Percentiles rank a stretch among this genome's conserved stretches.
Conservation (phyloP, 345 rosid genomes). For the Hibiscus tridactylites region DNA sequence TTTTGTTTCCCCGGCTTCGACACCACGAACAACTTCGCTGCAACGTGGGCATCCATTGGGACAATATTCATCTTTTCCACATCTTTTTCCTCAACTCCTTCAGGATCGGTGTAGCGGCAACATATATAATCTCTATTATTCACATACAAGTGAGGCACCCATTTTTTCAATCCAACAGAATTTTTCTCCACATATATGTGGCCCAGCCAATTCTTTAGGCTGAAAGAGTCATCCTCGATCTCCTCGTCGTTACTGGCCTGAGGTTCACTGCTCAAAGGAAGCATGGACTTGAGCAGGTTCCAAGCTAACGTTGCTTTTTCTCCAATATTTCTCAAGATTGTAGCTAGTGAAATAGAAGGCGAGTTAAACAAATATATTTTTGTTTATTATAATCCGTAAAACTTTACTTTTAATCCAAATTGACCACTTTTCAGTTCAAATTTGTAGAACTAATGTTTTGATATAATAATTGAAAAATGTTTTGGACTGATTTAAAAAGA, state of each 20-base stretch:
- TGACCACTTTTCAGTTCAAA: too few relatives aligned
- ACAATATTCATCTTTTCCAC: background rate
- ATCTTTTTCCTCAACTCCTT: background rate
- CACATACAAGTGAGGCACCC: background rate
- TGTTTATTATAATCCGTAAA: too few relatives aligned
- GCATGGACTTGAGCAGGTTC: background rate
- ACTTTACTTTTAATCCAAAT: too few relatives aligned
- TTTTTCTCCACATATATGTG: constrained; percentile 19
- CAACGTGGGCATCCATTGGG: background rate
- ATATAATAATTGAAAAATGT: too few relatives aligned
- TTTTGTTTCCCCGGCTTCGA: too few relatives aligned
- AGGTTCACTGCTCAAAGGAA: background rate
- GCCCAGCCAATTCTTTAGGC: background rate
- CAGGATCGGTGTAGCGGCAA: background rate
- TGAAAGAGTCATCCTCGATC: background rate
- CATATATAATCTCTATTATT: background rate
- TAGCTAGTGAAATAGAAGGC: constrained; percentile 75
- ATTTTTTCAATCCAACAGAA: constrained; percentile 7
- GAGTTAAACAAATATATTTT: constrained; percentile 73
- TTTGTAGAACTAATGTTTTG: too few relatives aligned
- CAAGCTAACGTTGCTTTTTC: background rate
- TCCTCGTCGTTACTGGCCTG: background rate
- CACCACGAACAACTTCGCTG: background rate
- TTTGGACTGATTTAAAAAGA: too few relatives aligned
- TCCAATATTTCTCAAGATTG: constrained; percentile 64